Base-by-base conservation (phyloP, 1,139 yeast species). In the Arxiozyma telluris region DNA sequence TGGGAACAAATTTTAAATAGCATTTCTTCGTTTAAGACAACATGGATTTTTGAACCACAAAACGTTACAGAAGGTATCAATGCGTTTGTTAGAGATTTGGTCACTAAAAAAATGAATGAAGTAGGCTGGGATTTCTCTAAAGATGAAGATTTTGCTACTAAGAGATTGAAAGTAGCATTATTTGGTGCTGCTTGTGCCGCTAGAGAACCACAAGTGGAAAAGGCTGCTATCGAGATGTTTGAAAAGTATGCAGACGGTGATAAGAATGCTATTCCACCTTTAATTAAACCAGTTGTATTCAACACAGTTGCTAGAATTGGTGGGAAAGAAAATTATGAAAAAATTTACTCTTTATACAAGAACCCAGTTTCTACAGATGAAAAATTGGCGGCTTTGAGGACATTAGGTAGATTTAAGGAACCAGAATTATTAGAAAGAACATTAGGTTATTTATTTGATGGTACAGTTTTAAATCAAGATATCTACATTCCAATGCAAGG, bases 381-480 rank as follows among this genome's bases (percentile, higher is more conserved):
- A 68, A 87, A 86, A 66, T 74, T 83, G 59, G 75, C 84, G 44
- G 96, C 95, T 18, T 78, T 91, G 65, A 78, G 85, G 68, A 70
- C 88, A 2, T 75, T 91, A 50, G 97, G 97, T 66, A 73, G 79
- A 63, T 84, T 87, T 66, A 79, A 77, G 58, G 79, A 84, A 59
- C 72, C 75, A 6, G 76, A 75, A 49, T 73, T 87, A 53, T 76
- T 86, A 57, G 73, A 79, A 60, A 83, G 81, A 71, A 82, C 89
- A 17, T 74, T 86, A 52, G 76, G 72, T 3, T 75, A 79, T 64
- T 71, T 87, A 59, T 76, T 87, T 58, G 83, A 87, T 66, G 83
- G 89, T 41, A 80, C 84, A 41, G 74, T 82, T 43, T 77, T 90
- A 60, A 84, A 87, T 66, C 98, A 91, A 74, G 98, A 91, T 70